Base-by-base conservation (phyloP, 2,329 filamentous ascomycete species). In the Nemania serpens region DNA sequence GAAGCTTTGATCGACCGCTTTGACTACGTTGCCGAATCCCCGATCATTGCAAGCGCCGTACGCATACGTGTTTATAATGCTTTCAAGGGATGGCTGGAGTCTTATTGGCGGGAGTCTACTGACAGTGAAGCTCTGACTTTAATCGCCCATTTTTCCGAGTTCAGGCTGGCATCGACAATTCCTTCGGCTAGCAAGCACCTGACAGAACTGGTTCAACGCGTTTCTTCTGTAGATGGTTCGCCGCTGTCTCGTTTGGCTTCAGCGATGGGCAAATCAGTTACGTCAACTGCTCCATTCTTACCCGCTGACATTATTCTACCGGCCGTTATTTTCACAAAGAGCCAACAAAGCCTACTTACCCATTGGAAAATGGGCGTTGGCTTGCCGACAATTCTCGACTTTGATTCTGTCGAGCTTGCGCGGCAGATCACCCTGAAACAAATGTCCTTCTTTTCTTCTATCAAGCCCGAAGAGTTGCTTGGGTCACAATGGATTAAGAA, bases 81-180 rank as follows among this genome's bases (percentile, higher is more conserved):
- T 58, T 92, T 99, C 82, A 99, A 99, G 76, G 91, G 91, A 43
- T 99, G 95, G 95, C 81, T 99, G 18, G 95, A 98, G 78, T 95
- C 91, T 6, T 93, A 99, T 76, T 99, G 95, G 94, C 87, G 90
- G 49, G 87, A 91, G 65, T 87, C 92, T 61, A 87, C 88, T 11
- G 95, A 99, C 73, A 85, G 86, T 55, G 83, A 86, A 12, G 92
- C 93, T 1, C 81, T 99, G 9, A 81, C 84, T 0, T 79, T 90
- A 50, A 96, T 99, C 64, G 82, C 89, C 36, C 81, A 86, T 1
- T 99, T 99, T 75, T 93, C 94, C 2, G 86, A 89, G 66, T 83
- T 84, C 48, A 89, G 89, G 66, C 82, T 99, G 7, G 81, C 81
- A 51, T 75, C 81, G 1, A 81, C 88, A 6, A 79, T 97, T 39